Percentiles rank a stretch among this genome's conserved stretches.
phyloP scores from a whole-genome alignment of 2,329 filamentous ascomycete species.

The Decorospora gaudefroyi region DNA sequence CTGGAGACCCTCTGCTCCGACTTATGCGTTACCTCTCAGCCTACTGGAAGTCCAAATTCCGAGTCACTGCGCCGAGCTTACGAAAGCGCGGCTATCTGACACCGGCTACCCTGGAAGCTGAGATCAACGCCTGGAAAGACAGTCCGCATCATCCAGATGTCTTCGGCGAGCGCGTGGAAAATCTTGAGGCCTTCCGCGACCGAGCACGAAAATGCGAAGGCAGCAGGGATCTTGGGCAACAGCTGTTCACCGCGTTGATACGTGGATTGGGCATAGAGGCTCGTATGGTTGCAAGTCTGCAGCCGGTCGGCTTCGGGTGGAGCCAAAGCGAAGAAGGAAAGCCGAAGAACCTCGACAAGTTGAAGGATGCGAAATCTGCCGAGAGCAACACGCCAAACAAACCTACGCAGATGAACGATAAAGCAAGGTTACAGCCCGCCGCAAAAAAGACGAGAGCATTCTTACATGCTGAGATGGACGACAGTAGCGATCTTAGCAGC shows the following conservation, averaged over 20 bases:
- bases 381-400: neutral
- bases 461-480: slow-evolving; percentile 43
- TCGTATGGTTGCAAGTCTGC: slow-evolving; percentile 80
- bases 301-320: slow-evolving; percentile 88
- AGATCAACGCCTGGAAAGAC: slow-evolving; percentile 70
- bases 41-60: slow-evolving; percentile 89
- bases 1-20: slow-evolving; percentile 77
- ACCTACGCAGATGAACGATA: slow-evolving; percentile 6
- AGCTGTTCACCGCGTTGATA: slow-evolving; percentile 85
- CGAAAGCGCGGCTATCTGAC: slow-evolving; percentile 90
- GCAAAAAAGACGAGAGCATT: slow-evolving; percentile 8
- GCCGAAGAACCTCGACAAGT: slow-evolving; percentile 45
- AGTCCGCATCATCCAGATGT: slow-evolving; percentile 63
- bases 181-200: slow-evolving; percentile 68
- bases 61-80: slow-evolving; percentile 74
- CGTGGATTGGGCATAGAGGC: slow-evolving; percentile 81
- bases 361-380: slow-evolving; percentile 16
- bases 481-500: slow-evolving; percentile 51
- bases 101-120: slow-evolving; percentile 71
- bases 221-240: slow-evolving; percentile 83
- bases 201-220: slow-evolving; percentile 73
- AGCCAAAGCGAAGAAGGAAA: slow-evolving; percentile 81
- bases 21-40: slow-evolving; percentile 75
- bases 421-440: slow-evolving; percentile 7
- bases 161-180: slow-evolving; percentile 77